Conservation (phyloP, 805 yeast genomes). For the Ogataea pini region DNA sequence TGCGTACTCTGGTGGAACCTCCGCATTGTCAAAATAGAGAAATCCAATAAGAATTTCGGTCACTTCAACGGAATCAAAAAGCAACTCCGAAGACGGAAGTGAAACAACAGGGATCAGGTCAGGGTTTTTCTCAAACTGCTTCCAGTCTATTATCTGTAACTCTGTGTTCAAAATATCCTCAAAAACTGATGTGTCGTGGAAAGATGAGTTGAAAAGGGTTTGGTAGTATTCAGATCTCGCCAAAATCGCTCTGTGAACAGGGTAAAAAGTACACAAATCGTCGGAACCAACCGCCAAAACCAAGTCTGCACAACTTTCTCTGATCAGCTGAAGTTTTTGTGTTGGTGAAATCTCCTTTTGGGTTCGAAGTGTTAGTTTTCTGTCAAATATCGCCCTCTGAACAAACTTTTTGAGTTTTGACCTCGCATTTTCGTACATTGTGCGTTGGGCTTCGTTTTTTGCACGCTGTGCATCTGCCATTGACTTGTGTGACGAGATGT, state of each 20-base stretch:
- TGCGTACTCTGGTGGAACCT: slow-evolving; percentile 50
- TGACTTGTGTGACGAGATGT: slow-evolving; percentile 23
- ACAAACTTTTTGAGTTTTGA: slow-evolving; percentile 37
- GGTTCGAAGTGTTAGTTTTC: slow-evolving; percentile 10
- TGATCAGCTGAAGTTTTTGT: slow-evolving; percentile 28
- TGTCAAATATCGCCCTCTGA: slow-evolving; percentile 25
- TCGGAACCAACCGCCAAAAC: slow-evolving; percentile 39
- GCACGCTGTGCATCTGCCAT: slow-evolving; percentile 30
- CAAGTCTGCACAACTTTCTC: slow-evolving; percentile 48
- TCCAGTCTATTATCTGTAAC: slow-evolving; percentile 25
- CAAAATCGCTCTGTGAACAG: slow-evolving; percentile 63
- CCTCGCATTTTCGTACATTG: slow-evolving; percentile 39
- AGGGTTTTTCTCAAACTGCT: slow-evolving; percentile 12
- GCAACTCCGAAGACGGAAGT: slow-evolving; percentile 19
- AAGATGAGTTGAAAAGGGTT: slow-evolving; percentile 58
- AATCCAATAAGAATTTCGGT: slow-evolving; percentile 51
- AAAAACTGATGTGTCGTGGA: slow-evolving; percentile 28
- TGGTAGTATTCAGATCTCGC: slow-evolving; percentile 63
- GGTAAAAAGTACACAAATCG: slow-evolving; percentile 43
- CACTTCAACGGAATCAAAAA: slow-evolving; percentile 10
- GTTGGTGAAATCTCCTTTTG: slow-evolving; percentile 17
- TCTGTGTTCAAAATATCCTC: slow-evolving; percentile 16
- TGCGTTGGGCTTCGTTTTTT: slow-evolving; percentile 36
- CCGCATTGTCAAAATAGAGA: slow-evolving; percentile 61
- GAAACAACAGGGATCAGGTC: slow-evolving; percentile 24